Base-by-base conservation (phyloP, 108 stramenopile species). In the Pseudonitzschia pungens region DNA sequence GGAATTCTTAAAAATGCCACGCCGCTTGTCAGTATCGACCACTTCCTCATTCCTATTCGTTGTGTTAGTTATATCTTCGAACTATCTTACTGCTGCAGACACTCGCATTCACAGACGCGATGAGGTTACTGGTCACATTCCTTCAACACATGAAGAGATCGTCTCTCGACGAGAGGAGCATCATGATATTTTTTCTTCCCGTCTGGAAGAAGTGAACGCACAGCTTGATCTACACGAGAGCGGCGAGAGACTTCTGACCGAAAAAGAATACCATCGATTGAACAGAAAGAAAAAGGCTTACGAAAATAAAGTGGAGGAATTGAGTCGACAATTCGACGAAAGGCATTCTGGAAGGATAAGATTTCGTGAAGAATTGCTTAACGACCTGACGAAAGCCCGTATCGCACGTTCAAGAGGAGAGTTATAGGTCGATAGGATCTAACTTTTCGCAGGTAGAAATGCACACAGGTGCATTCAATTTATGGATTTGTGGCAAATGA, bases 121-220 rank as follows among this genome's bases (percentile, higher is more conserved):
- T 60, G 77, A 78, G 22, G 48, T 78, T 15, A 78, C 77, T 26
- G 77, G 77, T 16, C 71, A 78, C 54, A 71, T 78, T 32, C 70
- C 57, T 43, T 72, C 77, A 0, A 72, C 71, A 9, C 64, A 70
- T 18, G 77, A 78, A 72, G 77, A 78, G 56, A 50, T 78, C 31
- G 24, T 78, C 4, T 52, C 77, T 32, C 31, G 31, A 20, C 77
- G 77, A 11, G 48, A 72, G 57, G 53, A 41, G 15, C 71, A 70
- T 20, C 71, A 68, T 21, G 28, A 58, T n/a, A 28, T 71, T 10
- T 78, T 72, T 51, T 41, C 52, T 28, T 20, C 32, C 14, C 62
- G 52, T 24, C 67, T 78, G 0, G 57, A 52, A 18, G 71, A 59
- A 50, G 50, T 65, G 16, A 32, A 68, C 31, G 21, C 10, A 21